Evolutionary conservation across 1,284 basidiomycete species (phyloP), one percentile per base, ranked within the genome.

Genomic region (Trichosporon sp.): DNA sequence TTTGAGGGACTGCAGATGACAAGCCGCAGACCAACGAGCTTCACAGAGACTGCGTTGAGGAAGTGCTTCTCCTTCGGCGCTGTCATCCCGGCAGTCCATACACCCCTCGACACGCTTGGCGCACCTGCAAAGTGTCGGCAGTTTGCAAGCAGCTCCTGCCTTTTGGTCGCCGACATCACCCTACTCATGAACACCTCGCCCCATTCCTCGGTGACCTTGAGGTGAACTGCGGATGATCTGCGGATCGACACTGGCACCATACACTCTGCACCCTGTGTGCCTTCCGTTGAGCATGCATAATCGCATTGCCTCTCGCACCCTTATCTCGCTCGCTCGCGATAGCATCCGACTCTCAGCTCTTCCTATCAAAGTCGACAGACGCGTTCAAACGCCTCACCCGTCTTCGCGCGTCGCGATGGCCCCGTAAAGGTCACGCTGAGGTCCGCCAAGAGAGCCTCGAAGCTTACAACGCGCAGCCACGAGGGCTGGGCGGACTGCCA

Each of bases 401-500:
- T 21, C 48, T n/a, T n/a, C 16, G 4, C 51, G 51, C 51, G 51
- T 54, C 51, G 51, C 21, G 8, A 54, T 54, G 51, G 19, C 51
- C 21, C 11, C 51, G 19, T 26, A 46, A 46, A 5, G 35, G 35
- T 37, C 35, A 10, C 35, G 5, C 35, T 37, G 35, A 19, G 1
- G 19, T 5, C 19, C 19, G 51, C 51, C 51, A 54, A 54, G 51
- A 19, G 8, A 26, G n/a, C n/a, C 51, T 16, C 14, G n/a, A 48
- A 54, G n/a, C 51, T 26, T 26, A 11, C 21, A 54, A 7, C 19
- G 51, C 51, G 51, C 51, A 54, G 51, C 26, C 51, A 54, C 51
- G 51, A 54, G 51, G 51, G 51, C 51, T 54, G 51, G 51, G 51
- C 19, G 51, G 19, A 10, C 51, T 21, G 51, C 51, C 51, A 54